A percentile compares a stretch with the other conserved stretches of the same genome.
Evolutionary conservation across 805 yeast species (phyloP).

Genomic region (Saccharomycopsis olivae): DNA sequence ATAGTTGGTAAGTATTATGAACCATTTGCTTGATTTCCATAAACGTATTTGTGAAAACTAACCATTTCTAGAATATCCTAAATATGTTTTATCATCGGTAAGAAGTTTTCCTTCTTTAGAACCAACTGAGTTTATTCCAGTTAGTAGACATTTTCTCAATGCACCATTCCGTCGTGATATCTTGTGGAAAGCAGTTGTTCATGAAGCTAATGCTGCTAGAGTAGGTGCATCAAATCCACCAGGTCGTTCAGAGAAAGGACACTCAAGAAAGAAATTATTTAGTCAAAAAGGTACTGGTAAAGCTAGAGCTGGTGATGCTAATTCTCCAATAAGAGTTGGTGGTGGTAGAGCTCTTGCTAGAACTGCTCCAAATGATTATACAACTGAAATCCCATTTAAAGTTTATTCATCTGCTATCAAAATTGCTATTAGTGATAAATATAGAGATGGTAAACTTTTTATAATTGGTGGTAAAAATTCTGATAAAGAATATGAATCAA

Average conservation of each 20-base stretch:
- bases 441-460: slow-evolving; percentile 60
- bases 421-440: slow-evolving; percentile 73
- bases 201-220: slow-evolving; percentile 80
- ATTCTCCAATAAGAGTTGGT: slow-evolving; percentile 82
- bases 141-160: slow-evolving; percentile 59
- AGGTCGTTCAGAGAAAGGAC: slow-evolving; percentile 79
- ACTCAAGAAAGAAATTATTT: slow-evolving; percentile 67
- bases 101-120: slow-evolving; percentile 86
- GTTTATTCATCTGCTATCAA: slow-evolving; percentile 68
- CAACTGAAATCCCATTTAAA: slow-evolving; percentile 65
- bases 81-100: slow-evolving; percentile 64
- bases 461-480: slow-evolving; percentile 48
- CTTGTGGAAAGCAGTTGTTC: slow-evolving; percentile 88
- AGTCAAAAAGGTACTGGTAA: slow-evolving; percentile 92
- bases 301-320: slow-evolving; percentile 94
- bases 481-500: slow-evolving; percentile 22
- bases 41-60: too few relatives aligned
- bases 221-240: slow-evolving; percentile 85
- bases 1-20: too few relatives aligned
- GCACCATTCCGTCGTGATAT: slow-evolving; percentile 81
- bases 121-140: slow-evolving; percentile 69
- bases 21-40: too few relatives aligned
- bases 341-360: slow-evolving; percentile 88
- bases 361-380: slow-evolving; percentile 81
- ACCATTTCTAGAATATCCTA: slow-evolving; percentile 32